Evolutionary conservation across 2,329 filamentous ascomycete genomes (phyloP).

Genomic region (Trichoderma cornu-damae): DNA sequence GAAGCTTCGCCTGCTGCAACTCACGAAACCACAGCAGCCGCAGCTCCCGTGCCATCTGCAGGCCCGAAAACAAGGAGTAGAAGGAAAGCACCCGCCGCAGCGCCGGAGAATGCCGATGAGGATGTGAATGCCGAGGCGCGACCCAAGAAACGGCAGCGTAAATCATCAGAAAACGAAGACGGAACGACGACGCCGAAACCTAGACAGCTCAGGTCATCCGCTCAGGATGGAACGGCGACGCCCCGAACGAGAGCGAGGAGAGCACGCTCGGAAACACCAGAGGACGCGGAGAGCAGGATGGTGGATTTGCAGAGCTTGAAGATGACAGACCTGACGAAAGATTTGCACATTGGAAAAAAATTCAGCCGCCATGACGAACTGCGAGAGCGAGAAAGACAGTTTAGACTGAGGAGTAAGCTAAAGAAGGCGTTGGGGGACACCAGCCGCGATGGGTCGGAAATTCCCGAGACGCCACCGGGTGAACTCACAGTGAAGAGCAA

Average conservation of each 20-base stretch:
- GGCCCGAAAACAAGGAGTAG: constrained; percentile 15
- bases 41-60: neutral
- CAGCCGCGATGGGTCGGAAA: constrained; percentile 22
- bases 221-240: constrained; percentile 22
- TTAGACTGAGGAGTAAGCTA: constrained; percentile 31
- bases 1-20: neutral
- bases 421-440: constrained; percentile 27
- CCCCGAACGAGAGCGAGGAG: constrained; percentile 29
- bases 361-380: constrained; percentile 71
- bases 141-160: constrained; percentile 33
- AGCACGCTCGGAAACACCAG: constrained; percentile 52
- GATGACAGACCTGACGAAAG: constrained; percentile 67
- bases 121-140: constrained; percentile 22
- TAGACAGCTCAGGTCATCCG: constrained; percentile 28
- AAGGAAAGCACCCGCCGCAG: constrained; percentile 14
- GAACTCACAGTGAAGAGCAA: constrained; percentile 15
- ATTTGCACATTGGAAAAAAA: constrained; percentile 66
- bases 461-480: constrained; percentile 18
- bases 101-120: constrained; percentile 21
- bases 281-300: constrained; percentile 55
- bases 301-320: constrained; percentile 64
- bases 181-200: constrained; percentile 22
- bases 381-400: constrained; percentile 56
- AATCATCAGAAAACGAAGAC: constrained; percentile 25
- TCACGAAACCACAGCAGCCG: neutral